Percentiles rank a stretch among this genome's conserved stretches.
Conservation (phyloP, 495 filamentous ascomycete genomes). For the Pyrenopolyporus hunteri region DNA sequence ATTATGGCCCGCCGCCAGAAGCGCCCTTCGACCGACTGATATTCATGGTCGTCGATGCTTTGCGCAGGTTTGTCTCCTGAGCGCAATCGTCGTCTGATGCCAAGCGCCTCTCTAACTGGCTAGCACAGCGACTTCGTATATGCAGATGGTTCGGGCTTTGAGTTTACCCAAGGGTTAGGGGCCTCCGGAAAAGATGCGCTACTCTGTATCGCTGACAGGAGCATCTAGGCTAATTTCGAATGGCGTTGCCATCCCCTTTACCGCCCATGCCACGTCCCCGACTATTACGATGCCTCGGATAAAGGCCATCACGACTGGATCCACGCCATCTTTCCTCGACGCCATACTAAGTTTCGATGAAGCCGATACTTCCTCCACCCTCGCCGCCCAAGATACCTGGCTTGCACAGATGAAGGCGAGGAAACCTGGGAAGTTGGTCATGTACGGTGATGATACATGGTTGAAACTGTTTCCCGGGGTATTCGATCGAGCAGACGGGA, state of each 20-base stretch:
- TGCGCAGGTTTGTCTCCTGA: conserved; percentile 71
- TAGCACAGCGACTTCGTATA: conserved; percentile 89
- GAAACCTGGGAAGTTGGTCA: conserved; percentile 72
- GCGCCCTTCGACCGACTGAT: conserved; percentile 85
- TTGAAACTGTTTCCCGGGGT: conserved; percentile 90
- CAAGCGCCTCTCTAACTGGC: conserved; percentile 14
- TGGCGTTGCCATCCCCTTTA: conserved; percentile 88
- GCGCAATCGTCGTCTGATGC: conserved; percentile 1
- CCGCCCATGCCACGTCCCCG: conserved; percentile 92
- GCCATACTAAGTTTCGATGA: conserved; percentile 97
- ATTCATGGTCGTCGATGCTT: conserved; percentile 97
- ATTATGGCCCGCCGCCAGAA: conserved; percentile 56
- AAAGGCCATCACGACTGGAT: conserved; percentile 96
- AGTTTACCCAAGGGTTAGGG: conserved; percentile 83
- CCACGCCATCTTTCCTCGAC: conserved; percentile 94
- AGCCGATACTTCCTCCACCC: conserved; percentile 83
- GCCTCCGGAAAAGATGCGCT: neutral
- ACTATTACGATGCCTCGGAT: conserved; percentile 98
- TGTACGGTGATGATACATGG: conserved; percentile 99
- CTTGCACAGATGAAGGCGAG: conserved; percentile 86
- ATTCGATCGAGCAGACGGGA: conserved; percentile 87
- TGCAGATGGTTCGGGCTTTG: conserved; percentile 77
- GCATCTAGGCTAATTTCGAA: conserved; percentile 74
- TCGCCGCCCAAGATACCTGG: conserved; percentile 92
- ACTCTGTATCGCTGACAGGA: conserved; percentile 27